Evolutionary conservation across 192 early-diverging fungal species (phyloP), one percentile per base, ranked within the genome.

Genomic region (Entomortierella parvispora): DNA sequence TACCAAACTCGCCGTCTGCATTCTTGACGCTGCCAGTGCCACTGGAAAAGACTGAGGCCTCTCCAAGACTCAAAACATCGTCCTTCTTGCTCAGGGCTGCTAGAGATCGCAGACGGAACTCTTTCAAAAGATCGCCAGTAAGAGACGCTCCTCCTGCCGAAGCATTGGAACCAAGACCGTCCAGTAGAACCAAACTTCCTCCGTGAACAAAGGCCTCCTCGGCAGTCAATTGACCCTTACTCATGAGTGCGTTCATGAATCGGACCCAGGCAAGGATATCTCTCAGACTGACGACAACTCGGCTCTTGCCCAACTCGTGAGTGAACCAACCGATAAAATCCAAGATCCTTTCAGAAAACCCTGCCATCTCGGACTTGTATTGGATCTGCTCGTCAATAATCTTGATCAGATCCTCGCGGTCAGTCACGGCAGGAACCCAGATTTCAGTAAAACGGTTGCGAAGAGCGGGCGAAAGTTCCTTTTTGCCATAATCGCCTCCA

Each of bases 401-500:
- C 44, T 85, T 77, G 17, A 72, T 58, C 44, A 97, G 69, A 77
- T 99, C 97, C 4, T 87, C 87, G 32, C 81, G 74, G 81, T 93
- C 93, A 0, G 87, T 85, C 3, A 97, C 90, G n/a, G 90, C 80
- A 6, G 95, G 94, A 2, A 96, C 95, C 97, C 97, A 99, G 23
- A 99, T 89, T 78, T 99, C 97, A 6, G 96, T 97, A 65, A 99
- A 99, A 53, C 97, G 91, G 81, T 99, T 99, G 42, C 97, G 88
- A 55, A 99, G 87, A 8, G 97, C 97, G 37, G 97, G 97, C 12
- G 93, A 95, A 17, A 99, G 87, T 78, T 99, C 97, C 70, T 97
- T 97, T 82, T 99, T 99, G 44, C 97, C 97, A 77, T 96, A 98
- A 79, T 99, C 97, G 48, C 97, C 97, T 40, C 97, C 97, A 4